Evolutionary conservation across 23 red algal species (phyloP), one percentile per base, ranked within the genome.

Genomic region (Gracilaria caudata): DNA sequence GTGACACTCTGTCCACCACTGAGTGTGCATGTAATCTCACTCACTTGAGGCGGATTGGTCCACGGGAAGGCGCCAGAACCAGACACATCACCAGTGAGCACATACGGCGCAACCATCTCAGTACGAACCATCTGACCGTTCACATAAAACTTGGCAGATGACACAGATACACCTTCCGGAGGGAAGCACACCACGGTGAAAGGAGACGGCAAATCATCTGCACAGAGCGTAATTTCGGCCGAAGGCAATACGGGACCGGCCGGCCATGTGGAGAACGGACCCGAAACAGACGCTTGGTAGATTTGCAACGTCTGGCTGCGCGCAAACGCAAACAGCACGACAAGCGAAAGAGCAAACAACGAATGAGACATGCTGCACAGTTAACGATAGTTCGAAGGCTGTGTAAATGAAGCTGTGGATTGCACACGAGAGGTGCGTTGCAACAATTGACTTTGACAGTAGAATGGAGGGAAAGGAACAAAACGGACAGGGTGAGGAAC

Each of bases 91-190:
- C 85, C 85, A 3, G 70, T 56, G 10, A 89, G 12, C 7, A 79
- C 55, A 51, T 79, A 89, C 37, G 85, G 85, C 47, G 43, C 11
- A 2, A 51, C 3, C 45, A 34, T 54, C 36, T 89, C 85, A 17
- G 47, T 61, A 4, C 73, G 51, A 2, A 68, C 85, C 30, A 89
- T 14, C 14, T 14, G 54, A 3, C 57, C 54, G 61, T 89, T 61
- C 37, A 78, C 16, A 21, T 66, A 79, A 59, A 89, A 89, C 64
- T 49, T 44, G 72, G 57, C 85, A 6, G 44, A 80, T 14, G 37
- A 46, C 1, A 36, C 40, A 36, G 37, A 29, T 19, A 12, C 35
- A 40, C 23, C 70, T 3, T 25, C 40, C 39, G 21, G 29, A 0
- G 70, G 70, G 20, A 75, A 24, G 24, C 70, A 75, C 1, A 75